A percentile compares a stretch with the other conserved stretches of the same genome.
These are phyloP conservation scores for Areca catechu DNA, from an alignment of 176 grass and related monocot species.

Conservation along the genomic window DNA sequence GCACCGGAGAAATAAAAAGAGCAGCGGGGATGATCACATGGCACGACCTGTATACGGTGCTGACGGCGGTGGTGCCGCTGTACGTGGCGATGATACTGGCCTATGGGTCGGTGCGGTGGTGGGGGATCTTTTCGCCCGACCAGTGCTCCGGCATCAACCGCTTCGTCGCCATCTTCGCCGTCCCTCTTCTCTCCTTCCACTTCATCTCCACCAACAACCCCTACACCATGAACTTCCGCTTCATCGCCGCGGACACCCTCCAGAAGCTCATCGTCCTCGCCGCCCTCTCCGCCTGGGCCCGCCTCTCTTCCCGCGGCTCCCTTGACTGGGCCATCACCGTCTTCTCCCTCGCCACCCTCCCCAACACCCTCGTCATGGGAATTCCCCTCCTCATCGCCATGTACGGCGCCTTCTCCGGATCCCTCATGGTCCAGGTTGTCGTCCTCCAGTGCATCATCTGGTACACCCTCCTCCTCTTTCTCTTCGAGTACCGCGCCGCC, in stretches of 20 bases:
- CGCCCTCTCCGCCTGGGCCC: conserved; percentile 36
- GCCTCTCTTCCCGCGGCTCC: conserved; percentile 8
- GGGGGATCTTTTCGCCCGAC: conserved; percentile 61
- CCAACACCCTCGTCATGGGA: conserved; percentile 83
- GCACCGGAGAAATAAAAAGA: too few relatives aligned
- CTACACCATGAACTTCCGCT: conserved; percentile 75
- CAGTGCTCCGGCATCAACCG: conserved; percentile 92
- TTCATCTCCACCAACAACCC: conserved; percentile 82
- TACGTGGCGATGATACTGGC: conserved; percentile 80
- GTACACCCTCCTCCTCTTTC: conserved; percentile 91
- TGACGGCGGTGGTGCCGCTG: conserved; percentile 71
- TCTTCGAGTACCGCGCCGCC: conserved; percentile 85
- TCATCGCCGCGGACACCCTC: conserved; percentile 72
- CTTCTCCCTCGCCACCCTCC: conserved; percentile 63
- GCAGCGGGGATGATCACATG: conserved; percentile 33
- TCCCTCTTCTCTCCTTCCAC: conserved; percentile 83
- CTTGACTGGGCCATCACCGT: conserved; percentile 71
- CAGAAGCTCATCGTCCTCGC: conserved; percentile 68
- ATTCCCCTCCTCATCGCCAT: conserved; percentile 72
- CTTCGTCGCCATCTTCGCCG: conserved; percentile 77
- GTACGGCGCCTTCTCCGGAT: conserved; percentile 55
- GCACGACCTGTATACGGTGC: conserved; percentile 60
- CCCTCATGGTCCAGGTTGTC: conserved; percentile 83
- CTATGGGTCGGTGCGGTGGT: conserved; percentile 62
- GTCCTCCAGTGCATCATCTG: conserved; percentile 94